Evolutionary conservation across 345 rosid genomes (phyloP), one percentile per base, ranked within the genome.

Genomic region (Salix arbutifolia): DNA sequence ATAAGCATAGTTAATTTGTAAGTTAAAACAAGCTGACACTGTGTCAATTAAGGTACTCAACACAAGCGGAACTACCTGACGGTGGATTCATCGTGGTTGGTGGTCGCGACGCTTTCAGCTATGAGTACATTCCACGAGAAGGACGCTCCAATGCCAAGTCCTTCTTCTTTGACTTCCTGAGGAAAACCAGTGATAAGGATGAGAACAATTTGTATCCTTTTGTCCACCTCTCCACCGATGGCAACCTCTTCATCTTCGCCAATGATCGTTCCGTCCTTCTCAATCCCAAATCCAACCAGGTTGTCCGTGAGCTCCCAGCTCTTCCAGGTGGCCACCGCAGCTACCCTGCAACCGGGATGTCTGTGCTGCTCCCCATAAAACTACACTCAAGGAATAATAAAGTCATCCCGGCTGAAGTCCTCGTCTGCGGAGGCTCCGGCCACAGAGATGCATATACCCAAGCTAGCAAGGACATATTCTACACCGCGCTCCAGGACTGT

Each of bases 151-250:
- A 92, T 66, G 16, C 56, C 35, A 67, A 84, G 35, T 72, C 88
- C 17, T 77, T 65, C 52, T 77, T 50, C 70, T 88, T 87, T 23
- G 76, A 78, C 5, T 87, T 96, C 80, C 85, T 96, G 4, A 79
- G 33, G 18, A 85, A 93, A 68, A 96, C 90, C n/a, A 70, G 26
- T 18, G 85, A 80, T 53, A 65, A 58, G 38, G 78, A 84, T 3
- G 97, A 93, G 84, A 91, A 93, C 90, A 94, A 94, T 72, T 77
- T 94, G 62, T 94, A 94, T 88, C 98, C 98, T 8, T 90, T 87
- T 53, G 91, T 94, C 65, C 80, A 87, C 80, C 97, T 94, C 28
- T 81, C 87, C 71, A 90, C 98, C 5, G 97, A 94, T 14, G 94
- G 98, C 11, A 94, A 87, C 82, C 87, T 91, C 82, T 94, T 90